These are phyloP conservation scores for Mycosphaerelloides madeirae DNA, from an alignment of 2,329 filamentous ascomycete species.

Conservation along the genomic window DNA sequence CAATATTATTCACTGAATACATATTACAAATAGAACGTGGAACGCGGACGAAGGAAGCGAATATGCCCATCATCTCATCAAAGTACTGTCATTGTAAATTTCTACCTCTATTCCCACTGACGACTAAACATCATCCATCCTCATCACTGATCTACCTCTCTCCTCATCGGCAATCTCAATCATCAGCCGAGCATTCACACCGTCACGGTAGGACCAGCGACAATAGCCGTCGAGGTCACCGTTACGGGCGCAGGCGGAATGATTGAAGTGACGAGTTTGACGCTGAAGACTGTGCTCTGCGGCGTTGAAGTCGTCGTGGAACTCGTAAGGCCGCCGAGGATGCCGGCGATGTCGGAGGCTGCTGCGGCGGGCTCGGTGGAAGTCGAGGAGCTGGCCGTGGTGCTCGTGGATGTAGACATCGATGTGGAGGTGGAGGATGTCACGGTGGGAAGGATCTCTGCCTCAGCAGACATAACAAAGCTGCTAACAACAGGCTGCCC, in stretches of 20 bases:
- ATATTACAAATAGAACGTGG: too few relatives aligned
- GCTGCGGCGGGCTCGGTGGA: constrained; percentile 8
- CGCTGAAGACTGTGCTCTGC: constrained; percentile 19
- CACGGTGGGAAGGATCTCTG: constrained; percentile 1
- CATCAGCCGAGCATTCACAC: too few relatives aligned
- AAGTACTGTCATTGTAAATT: too few relatives aligned
- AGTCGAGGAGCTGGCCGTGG: constrained; percentile 6
- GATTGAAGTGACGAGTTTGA: constrained; percentile 18
- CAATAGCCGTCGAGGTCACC: constrained; percentile 7
- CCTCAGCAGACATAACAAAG: constrained; percentile 8
- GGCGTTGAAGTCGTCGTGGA: constrained; percentile 12
- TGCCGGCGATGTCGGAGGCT: constrained; percentile 19
- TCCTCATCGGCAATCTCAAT: too few relatives aligned
- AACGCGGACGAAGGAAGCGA: too few relatives aligned
- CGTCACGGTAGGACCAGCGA: background rate
- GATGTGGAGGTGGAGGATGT: constrained; percentile 7
- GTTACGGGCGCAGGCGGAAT: constrained; percentile 9
- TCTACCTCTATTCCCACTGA: too few relatives aligned
- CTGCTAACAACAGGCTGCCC: constrained; percentile 6
- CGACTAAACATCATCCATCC: too few relatives aligned
- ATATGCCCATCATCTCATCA: too few relatives aligned
- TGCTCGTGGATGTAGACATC: constrained; percentile 2
- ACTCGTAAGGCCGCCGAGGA: constrained; percentile 12
- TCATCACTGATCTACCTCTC: too few relatives aligned
- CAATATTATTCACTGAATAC: too few relatives aligned